Evolutionary conservation across 257 asterid genomes (phyloP).

Genomic region (Lavandula angustifolia): DNA sequence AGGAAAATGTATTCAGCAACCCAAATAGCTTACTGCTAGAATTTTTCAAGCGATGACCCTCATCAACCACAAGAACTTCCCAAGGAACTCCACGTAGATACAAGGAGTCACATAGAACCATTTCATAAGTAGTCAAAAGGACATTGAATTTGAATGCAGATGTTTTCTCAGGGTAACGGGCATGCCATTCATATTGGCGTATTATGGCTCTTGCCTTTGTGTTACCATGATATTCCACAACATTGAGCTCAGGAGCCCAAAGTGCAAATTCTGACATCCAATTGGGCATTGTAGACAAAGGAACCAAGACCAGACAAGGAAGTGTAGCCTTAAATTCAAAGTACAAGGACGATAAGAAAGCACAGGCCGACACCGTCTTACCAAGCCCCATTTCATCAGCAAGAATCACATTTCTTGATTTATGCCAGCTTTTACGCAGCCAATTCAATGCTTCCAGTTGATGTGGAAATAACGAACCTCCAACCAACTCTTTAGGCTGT

Average conservation of each 20-base stretch:
- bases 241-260: conserved; percentile 97
- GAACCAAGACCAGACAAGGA: conserved; percentile 95
- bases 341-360: conserved; percentile 81
- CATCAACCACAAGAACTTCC: conserved; percentile 99
- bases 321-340: conserved; percentile 76
- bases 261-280: conserved; percentile 96
- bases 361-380: conserved; percentile 93
- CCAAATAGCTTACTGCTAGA: conserved; percentile 86
- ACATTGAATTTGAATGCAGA: conserved; percentile 81
- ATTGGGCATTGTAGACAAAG: conserved; percentile 97
- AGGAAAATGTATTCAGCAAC: conserved; percentile 79
- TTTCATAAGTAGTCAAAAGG: conserved; percentile 91
- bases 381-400: conserved; percentile 99
- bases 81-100: conserved; percentile 89
- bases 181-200: conserved; percentile 97
- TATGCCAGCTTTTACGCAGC: conserved; percentile 95
- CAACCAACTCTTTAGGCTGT: conserved; percentile 88
- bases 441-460: conserved; percentile 98
- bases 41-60: conserved; percentile 96
- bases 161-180: conserved; percentile 54
- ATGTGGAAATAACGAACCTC: conserved; percentile 91
- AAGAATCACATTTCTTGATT: conserved; percentile 89
- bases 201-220: conserved; percentile 73
- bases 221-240: conserved; percentile 94
- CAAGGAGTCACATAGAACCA: conserved; percentile 88